A percentile compares a stretch with the other conserved stretches of the same genome.
These are phyloP conservation scores for Nephelium lappaceum DNA, from an alignment of 345 rosid species.

Conservation along the genomic window DNA sequence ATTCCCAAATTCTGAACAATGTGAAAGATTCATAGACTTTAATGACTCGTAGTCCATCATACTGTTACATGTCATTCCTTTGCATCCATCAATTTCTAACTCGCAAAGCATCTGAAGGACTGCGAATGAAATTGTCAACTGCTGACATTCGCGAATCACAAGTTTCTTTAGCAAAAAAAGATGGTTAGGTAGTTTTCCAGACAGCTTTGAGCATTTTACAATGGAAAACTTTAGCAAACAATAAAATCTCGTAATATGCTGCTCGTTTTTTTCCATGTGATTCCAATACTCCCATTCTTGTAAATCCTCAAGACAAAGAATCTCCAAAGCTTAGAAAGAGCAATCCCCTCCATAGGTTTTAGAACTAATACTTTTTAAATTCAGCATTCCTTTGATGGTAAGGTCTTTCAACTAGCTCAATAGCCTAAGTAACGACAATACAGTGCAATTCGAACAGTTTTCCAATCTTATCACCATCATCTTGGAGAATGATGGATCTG, in stretches of 20 bases:
- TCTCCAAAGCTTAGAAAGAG: conserved; percentile 9
- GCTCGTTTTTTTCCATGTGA: not conserved
- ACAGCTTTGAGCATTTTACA: not conserved
- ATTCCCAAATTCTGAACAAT: not conserved
- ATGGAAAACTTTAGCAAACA: not conserved
- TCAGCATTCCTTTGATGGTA: not conserved
- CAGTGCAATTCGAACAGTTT: not conserved
- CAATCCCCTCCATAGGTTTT: not conserved
- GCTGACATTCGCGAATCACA: not conserved
- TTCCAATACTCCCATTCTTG: conserved; percentile 3
- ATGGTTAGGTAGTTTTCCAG: not conserved
- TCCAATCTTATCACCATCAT: not conserved
- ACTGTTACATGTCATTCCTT: not conserved
- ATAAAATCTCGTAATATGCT: not conserved
- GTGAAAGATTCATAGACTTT: not conserved
- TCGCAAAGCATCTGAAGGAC: conserved; percentile 3
- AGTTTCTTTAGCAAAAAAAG: conserved; percentile 5
- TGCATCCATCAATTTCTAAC: conserved; percentile 7
- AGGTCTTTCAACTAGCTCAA: conserved; percentile 3
- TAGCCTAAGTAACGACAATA: not conserved
- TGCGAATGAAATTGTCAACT: not conserved
- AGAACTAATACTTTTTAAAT: not conserved
- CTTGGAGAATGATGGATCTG: not conserved
- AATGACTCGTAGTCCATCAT: not conserved
- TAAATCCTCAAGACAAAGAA: not conserved